Percentiles rank a stretch among this genome's conserved stretches.
Evolutionary conservation across 2,329 filamentous ascomycete species (phyloP).

Genomic region (Trichoderma simmonsii): DNA sequence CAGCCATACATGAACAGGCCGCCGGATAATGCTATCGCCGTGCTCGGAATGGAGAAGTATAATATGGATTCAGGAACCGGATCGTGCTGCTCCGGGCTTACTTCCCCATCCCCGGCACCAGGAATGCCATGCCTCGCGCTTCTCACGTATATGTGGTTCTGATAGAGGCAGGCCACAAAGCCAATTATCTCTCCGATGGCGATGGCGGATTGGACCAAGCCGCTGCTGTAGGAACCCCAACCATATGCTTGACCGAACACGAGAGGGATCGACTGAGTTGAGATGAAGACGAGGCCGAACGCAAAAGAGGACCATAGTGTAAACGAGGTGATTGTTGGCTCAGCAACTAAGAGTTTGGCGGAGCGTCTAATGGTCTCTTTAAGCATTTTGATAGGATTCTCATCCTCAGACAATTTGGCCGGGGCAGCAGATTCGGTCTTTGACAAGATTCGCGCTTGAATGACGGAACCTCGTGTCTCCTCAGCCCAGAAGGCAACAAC

Average conservation of each 20-base stretch:
- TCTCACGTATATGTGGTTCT: not conserved
- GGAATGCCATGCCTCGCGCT: not conserved
- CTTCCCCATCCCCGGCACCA: not conserved
- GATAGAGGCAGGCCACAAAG: not conserved
- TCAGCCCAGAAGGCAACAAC: not conserved
- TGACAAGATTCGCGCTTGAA: not conserved
- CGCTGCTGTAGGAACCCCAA: not conserved
- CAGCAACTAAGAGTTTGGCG: not conserved
- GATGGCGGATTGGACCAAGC: not conserved
- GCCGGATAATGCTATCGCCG: not conserved
- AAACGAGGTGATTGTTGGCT: not conserved
- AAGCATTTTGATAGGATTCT: not conserved
- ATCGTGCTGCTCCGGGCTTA: not conserved
- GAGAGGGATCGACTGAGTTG: not conserved
- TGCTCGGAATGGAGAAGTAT: not conserved
- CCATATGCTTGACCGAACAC: not conserved
- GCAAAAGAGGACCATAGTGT: not conserved
- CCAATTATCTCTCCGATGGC: not conserved
- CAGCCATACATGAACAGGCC: conserved; percentile 2
- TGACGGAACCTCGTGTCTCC: not conserved
- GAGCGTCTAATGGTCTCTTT: not conserved
- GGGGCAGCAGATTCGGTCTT: not conserved
- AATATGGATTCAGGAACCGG: not conserved
- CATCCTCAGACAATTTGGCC: not conserved
- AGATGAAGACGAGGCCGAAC: not conserved